These are phyloP conservation scores for Ophiostoma montium DNA, from an alignment of 2,329 filamentous ascomycete genomes.

Conservation along the genomic window DNA sequence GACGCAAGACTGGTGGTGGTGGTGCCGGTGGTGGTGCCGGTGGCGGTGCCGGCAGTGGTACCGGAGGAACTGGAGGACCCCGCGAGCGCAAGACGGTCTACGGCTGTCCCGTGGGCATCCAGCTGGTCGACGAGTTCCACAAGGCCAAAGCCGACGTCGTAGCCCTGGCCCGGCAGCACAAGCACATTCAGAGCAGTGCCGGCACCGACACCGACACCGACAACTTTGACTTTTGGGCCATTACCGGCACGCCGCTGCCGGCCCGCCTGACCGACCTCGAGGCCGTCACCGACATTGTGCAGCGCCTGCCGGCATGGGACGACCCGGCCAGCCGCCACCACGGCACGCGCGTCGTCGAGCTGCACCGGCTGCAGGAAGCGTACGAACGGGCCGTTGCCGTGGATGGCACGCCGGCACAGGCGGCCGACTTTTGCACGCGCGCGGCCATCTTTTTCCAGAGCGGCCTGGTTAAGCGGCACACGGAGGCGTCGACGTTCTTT, in stretches of 20 bases:
- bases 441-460: conserved; percentile 12
- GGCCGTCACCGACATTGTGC: conserved; percentile 8
- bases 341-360: conserved; percentile 3
- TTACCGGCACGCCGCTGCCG: conserved; percentile 15
- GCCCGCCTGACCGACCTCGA: conserved; percentile 13
- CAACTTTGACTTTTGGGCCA: conserved; percentile 15
- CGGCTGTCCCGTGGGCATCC: conserved; percentile 14
- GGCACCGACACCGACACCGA: background rate
- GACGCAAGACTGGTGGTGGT: conserved; percentile 4
- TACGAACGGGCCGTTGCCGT: conserved; percentile 12
- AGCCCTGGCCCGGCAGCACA: conserved; percentile 11
- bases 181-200: conserved; percentile 6
- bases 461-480: conserved; percentile 14
- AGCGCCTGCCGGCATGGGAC: conserved; percentile 12
- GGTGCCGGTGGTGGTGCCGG: background rate
- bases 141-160: conserved; percentile 9
- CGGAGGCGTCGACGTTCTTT: conserved; percentile 13
- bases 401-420: conserved; percentile 11
- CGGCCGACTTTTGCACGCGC: conserved; percentile 7
- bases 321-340: conserved; percentile 8
- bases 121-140: conserved; percentile 17
- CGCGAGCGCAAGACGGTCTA: conserved; percentile 13
- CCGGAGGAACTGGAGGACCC: background rate
- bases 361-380: conserved; percentile 11
- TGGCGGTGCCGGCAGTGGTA: no score